Percentiles rank a stretch among this genome's conserved stretches.
These are phyloP conservation scores for Ustilago lituana DNA, from an alignment of 1,284 basidiomycete genomes.

Conservation along the genomic window DNA sequence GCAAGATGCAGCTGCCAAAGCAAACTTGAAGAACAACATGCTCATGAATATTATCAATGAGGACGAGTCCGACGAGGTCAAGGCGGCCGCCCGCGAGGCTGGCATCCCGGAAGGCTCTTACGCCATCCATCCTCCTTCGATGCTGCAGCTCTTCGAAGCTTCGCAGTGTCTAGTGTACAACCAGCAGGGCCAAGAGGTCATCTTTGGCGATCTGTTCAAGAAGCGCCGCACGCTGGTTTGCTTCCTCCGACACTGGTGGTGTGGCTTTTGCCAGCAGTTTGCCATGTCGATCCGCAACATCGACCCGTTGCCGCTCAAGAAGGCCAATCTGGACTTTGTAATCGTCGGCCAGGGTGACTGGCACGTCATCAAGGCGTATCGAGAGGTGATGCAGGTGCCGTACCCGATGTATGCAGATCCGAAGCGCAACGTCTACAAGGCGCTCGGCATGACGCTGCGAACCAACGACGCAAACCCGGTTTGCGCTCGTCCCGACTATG, in stretches of 20 bases:
- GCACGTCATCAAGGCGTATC: slow-evolving; percentile 78
- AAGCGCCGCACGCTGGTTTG: slow-evolving; percentile 76
- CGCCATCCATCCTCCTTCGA: slow-evolving; percentile 55
- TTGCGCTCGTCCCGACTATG: slow-evolving; percentile 73
- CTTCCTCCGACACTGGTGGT: slow-evolving; percentile 71
- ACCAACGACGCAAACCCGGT: slow-evolving; percentile 71
- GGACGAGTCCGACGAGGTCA: slow-evolving; percentile 43
- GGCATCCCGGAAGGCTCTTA: slow-evolving; percentile 54
- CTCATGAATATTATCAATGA: slow-evolving; percentile 29
- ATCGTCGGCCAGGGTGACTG: slow-evolving; percentile 81
- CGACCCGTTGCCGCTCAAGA: slow-evolving; percentile 72
- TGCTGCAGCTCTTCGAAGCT: slow-evolving; percentile 72
- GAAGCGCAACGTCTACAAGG: slow-evolving; percentile 74
- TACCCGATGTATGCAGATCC: slow-evolving; percentile 81
- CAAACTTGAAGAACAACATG: slow-evolving; percentile 10
- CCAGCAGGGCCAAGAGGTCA: slow-evolving; percentile 75
- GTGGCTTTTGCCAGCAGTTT: slow-evolving; percentile 84
- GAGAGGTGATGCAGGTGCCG: slow-evolving; percentile 72
- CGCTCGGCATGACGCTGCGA: slow-evolving; percentile 78
- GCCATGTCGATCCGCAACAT: slow-evolving; percentile 76
- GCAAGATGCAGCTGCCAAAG: slow-evolving; percentile 9
- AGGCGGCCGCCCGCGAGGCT: slow-evolving; percentile 42
- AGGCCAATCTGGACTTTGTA: slow-evolving; percentile 73
- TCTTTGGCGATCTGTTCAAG: slow-evolving; percentile 79
- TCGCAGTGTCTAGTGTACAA: slow-evolving; percentile 75